Base-by-base conservation (phyloP, 2,329 filamentous ascomycete genomes). In the Colletotrichum eremochloae region DNA sequence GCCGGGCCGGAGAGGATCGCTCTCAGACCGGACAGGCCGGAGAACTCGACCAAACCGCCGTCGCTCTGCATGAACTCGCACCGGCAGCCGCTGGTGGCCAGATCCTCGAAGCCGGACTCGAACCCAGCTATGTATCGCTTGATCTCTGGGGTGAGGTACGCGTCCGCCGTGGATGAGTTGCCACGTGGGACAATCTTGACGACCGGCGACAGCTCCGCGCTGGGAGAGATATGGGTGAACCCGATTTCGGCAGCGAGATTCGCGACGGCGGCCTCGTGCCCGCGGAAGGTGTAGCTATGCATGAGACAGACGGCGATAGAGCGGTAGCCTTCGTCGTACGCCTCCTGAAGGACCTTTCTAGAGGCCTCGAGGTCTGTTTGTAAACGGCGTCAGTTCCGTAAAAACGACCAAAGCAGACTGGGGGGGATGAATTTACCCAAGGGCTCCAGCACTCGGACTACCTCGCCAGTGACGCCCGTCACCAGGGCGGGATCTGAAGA, bases 141-240 rank as follows among this genome's bases (percentile, higher is more conserved):
- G 74, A 93, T 93, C 1, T 89, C 80, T 0, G 93, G 93, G 0
- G 93, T 95, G 15, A 95, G 86, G 78, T 95, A 96, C 8, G 93
- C 93, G 80, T 95, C 93, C 8, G 92, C 93, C 75, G 92, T 94
- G 1, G 93, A 92, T 24, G 92, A 94, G 1, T 92, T 94, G 1
- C 92, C 92, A 74, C 93, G 84, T 18, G 93, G 90, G 0, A 95
- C 90, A 31, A 95, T 85, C 81, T 95, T 95, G 50, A 93, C 84
- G 78, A 91, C 87, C 75, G 92, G 89, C 65, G 89, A 92, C 48
- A 93, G 81, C 52, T 71, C 69, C 11, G 69, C 65, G 52, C 69
- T 71, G 29, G 69, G 69, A 74, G 89, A 91, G 72, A 93, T 88
- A 79, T 93, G 90, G 64, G 88, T 83, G 76, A 93, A 93, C 86